Evolutionary conservation across 2,329 filamentous ascomycete species (phyloP).

Genomic region (Cadophora gregata): DNA sequence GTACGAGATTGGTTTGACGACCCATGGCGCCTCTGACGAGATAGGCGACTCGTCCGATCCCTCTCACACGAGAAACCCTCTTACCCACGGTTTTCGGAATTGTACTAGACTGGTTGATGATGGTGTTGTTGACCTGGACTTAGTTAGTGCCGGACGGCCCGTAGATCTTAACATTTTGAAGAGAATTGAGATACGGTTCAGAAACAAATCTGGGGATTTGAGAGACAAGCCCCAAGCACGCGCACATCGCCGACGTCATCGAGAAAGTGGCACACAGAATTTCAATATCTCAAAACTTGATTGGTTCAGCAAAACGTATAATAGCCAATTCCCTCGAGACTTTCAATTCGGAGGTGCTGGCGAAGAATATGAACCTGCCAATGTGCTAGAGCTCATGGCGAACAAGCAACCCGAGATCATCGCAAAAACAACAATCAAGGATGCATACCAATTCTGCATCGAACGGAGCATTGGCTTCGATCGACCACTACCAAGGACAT

Average conservation of each 20-base stretch:
- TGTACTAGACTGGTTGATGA: constrained; percentile 7
- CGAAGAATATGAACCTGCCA: constrained; percentile 1
- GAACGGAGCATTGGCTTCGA: background rate
- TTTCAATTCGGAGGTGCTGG: background rate
- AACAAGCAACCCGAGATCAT: constrained; percentile 14
- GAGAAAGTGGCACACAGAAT: background rate
- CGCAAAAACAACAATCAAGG: background rate
- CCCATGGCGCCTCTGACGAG: background rate
- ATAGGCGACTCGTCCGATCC: background rate
- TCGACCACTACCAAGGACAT: background rate
- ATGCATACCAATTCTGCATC: background rate
- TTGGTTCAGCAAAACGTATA: background rate
- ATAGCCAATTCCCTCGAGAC: background rate
- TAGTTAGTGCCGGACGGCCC: background rate
- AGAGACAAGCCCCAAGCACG: background rate
- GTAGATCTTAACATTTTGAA: background rate
- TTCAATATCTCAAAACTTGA: background rate
- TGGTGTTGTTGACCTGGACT: constrained; percentile 1
- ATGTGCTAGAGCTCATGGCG: constrained; percentile 11
- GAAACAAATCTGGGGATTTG: background rate
- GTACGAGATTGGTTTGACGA: background rate
- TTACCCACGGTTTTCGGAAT: background rate
- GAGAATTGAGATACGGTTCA: constrained; percentile 15
- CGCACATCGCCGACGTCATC: background rate
- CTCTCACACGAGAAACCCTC: background rate